Base-by-base conservation (phyloP, 2,329 filamentous ascomycete species). In the Ceratocystis cubensis region DNA sequence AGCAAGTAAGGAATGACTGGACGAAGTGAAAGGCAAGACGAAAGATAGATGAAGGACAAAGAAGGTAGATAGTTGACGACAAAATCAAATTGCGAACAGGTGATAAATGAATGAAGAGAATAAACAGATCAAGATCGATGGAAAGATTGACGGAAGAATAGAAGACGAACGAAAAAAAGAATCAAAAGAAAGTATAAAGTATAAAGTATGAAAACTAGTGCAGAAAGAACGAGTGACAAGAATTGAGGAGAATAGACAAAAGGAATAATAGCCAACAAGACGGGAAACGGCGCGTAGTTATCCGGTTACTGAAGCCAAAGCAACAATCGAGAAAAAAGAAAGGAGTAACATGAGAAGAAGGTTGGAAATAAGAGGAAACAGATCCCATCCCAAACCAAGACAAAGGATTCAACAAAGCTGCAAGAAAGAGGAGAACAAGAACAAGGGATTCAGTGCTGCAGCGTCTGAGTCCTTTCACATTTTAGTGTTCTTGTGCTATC, bases 331-430 rank as follows among this genome's bases (percentile, higher is more conserved):
- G 48, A 17, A n/a, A 30, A 62, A 53, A 65, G 41, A 64, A 53
- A 63, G 20, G 50, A 65, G n/a, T 22, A 45, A 25, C 28, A 61
- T 45, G 15, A 50, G 20, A 25, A 65, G 44, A 46, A 30, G 48
- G 48, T 53, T 53, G 48, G 48, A 65, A 44, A 65, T 45, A 44
- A 63, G 25, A 28, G 53, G 37, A 59, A 65, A 65, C 50, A 33
- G 37, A 61, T 45, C 28, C 28, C 37, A 65, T 20, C 44, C 37
- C 5, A 45, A 48, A 65, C 53, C 53, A 20, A 37, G 57, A 28
- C 61, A 63, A 66, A 66, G 65, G 59, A 66, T 62, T n/a, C 17
- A 37, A 56, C 48, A 63, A 50, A 66, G 61, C 65, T 67, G 66
- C 66, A 67, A 20, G 53, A 67, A 67, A 67, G 66, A 65, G 63